Base-by-base conservation (phyloP, 768 basidiomycete species). In the Austroboletus eburneus region DNA sequence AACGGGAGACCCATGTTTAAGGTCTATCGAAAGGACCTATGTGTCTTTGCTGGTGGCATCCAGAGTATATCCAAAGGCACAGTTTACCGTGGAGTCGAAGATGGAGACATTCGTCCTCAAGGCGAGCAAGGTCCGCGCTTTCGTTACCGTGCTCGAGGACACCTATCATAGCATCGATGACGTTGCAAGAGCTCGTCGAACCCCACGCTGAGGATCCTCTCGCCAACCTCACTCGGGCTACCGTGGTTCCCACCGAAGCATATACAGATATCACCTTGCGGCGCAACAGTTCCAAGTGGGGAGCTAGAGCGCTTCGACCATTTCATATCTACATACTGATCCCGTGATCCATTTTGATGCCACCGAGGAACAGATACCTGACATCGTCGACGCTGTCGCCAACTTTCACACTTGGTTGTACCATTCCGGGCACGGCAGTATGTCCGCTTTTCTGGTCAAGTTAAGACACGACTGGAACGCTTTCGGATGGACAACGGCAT, bases 361-460 rank as follows among this genome's bases (percentile, higher is more conserved):
- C 7, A 21, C n/a, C n/a, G n/a, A n/a, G n/a, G n/a, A n/a, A n/a
- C n/a, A n/a, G n/a, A n/a, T n/a, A n/a, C n/a, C n/a, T 46, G 45
- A 39, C 20, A 34, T 53, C 29, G 44, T 58, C 13, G 46, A 59
- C 23, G 20, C 42, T 1, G 37, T 58, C 27, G 50, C 54, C 4
- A 56, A 56, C 27, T 58, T 58, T 45, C 53, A 59, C 3, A 53
- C 42, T 5, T 59, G 50, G 34, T 42, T 58, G 24, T 52, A 56
- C 40, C 57, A 54, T 29, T 45, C 39, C 7, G 50, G 49, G 37
- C 7, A 34, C 49, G 12, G 30, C 46, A 36, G 49, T 60, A 16
- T 34, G 10, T 23, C 47, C 22, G 29, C 25, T 13, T 57, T 21
- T 2, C 45, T 17, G 55, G 48, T 4, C 52, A 51, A 37, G 50